Evolutionary conservation across 495 filamentous ascomycete genomes (phyloP).

Genomic region (Apiosordaria backusii): DNA sequence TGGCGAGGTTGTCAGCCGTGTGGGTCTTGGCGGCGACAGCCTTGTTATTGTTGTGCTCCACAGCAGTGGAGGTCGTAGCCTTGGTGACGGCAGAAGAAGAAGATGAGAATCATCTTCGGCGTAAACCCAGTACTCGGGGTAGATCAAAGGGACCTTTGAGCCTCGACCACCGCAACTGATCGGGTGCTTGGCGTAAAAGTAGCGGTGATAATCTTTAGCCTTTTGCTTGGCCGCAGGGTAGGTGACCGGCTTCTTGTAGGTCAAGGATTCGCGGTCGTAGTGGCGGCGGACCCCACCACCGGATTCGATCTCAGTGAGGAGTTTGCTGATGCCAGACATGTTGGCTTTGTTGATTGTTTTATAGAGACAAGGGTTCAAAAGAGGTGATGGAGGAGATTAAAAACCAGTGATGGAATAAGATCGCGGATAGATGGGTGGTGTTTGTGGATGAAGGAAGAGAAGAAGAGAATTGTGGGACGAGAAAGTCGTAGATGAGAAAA

Average conservation of each 20-base stretch:
- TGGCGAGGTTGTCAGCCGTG: not conserved
- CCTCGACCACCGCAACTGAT: not conserved
- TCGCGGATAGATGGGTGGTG: too few relatives aligned
- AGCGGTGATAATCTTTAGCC: not conserved
- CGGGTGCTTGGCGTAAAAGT: not conserved
- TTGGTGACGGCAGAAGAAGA: not conserved
- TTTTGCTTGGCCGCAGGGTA: not conserved
- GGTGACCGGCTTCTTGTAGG: not conserved
- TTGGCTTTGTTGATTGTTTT: not conserved
- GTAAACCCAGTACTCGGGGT: not conserved
- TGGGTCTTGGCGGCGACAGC: not conserved
- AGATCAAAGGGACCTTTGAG: not conserved
- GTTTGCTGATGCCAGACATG: not conserved
- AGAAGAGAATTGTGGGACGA: too few relatives aligned
- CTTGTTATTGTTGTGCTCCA: not conserved
- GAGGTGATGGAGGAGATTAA: too few relatives aligned
- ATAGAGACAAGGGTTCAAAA: too few relatives aligned
- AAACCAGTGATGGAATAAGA: too few relatives aligned
- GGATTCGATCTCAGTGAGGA: not conserved
- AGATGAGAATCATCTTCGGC: not conserved
- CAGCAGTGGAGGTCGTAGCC: not conserved
- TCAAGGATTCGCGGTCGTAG: not conserved
- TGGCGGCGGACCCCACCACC: too few relatives aligned
- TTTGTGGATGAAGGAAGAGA: too few relatives aligned
- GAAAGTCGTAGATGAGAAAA: too few relatives aligned